Evolutionary conservation across 176 grass and related monocot species (phyloP).

Genomic region (Aegilops umbellulata): DNA sequence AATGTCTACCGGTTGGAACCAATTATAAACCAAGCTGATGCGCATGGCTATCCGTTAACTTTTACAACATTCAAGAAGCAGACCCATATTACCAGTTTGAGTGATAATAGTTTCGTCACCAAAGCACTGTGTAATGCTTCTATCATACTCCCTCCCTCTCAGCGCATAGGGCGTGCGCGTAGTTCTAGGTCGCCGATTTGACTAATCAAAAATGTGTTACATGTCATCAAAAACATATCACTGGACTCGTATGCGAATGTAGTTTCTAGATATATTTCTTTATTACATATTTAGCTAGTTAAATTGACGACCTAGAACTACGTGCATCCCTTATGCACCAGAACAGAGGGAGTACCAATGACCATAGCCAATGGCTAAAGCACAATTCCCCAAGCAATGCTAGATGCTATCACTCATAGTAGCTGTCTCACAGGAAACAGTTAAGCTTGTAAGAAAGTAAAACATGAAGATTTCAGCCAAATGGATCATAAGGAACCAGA

Average conservation of each 20-base stretch:
- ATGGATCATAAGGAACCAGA: background rate
- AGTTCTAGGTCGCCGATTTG: too few species aligned
- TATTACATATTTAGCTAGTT: too few species aligned
- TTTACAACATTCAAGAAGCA: background rate
- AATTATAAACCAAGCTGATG: background rate
- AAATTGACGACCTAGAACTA: too few species aligned
- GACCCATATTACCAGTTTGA: background rate
- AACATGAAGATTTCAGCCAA: background rate
- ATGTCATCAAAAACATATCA: too few species aligned
- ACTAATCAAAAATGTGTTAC: too few species aligned
- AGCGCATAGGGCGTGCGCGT: too few species aligned
- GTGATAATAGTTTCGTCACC: background rate
- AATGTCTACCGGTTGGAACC: background rate
- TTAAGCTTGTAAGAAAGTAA: background rate
- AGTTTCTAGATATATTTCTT: too few species aligned
- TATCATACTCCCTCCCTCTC: background rate
- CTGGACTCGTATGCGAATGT: too few species aligned
- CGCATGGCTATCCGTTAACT: background rate
- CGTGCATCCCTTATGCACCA: too few species aligned
- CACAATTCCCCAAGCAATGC: background rate
- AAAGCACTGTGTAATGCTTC: constrained; percentile 2
- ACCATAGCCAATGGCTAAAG: background rate
- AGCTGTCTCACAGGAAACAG: background rate
- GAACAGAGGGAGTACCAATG: background rate
- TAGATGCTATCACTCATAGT: background rate